These are phyloP conservation scores for Diaporthe sp. DNA, from an alignment of 2,329 filamentous ascomycete species.

Conservation along the genomic window DNA sequence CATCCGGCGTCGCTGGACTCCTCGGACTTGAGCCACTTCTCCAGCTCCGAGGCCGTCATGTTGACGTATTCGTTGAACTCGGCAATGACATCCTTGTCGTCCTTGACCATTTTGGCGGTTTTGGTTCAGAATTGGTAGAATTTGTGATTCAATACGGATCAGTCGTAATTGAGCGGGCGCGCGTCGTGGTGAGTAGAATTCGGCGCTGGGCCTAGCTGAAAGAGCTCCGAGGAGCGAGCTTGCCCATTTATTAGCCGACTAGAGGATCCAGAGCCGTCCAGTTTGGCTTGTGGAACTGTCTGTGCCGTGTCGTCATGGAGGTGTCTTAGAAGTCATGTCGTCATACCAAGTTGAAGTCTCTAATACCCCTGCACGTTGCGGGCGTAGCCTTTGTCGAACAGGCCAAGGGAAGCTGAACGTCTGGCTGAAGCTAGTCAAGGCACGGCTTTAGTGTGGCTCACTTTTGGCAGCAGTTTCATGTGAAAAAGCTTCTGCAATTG, in stretches of 20 bases:
- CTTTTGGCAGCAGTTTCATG: constrained; percentile 20
- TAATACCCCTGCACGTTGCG: not conserved
- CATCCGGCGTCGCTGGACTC: constrained; percentile 72
- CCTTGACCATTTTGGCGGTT: constrained; percentile 44
- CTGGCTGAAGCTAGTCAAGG: constrained; percentile 15
- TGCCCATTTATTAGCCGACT: not conserved
- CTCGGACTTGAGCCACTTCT: constrained; percentile 72
- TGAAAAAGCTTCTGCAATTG: constrained; percentile 12
- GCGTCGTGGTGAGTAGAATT: not conserved
- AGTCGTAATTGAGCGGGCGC: not conserved
- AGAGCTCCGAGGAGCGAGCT: not conserved
- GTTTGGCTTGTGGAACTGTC: constrained; percentile 19
- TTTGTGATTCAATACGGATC: too few species aligned
- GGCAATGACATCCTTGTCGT: constrained; percentile 53
- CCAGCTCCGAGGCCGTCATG: constrained; percentile 73
- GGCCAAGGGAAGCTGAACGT: not conserved
- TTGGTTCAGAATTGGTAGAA: not conserved
- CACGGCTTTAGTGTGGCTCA: constrained; percentile 11
- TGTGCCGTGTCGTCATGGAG: constrained; percentile 38
- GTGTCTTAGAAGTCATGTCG: constrained; percentile 38
- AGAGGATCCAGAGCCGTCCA: not conserved
- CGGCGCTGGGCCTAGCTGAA: not conserved
- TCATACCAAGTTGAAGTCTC: constrained; percentile 32
- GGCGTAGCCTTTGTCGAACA: constrained; percentile 14
- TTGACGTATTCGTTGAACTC: constrained; percentile 79